Conservation (phyloP, 371 early-diverging fungal species). For the Saksenaea oblongispora region DNA sequence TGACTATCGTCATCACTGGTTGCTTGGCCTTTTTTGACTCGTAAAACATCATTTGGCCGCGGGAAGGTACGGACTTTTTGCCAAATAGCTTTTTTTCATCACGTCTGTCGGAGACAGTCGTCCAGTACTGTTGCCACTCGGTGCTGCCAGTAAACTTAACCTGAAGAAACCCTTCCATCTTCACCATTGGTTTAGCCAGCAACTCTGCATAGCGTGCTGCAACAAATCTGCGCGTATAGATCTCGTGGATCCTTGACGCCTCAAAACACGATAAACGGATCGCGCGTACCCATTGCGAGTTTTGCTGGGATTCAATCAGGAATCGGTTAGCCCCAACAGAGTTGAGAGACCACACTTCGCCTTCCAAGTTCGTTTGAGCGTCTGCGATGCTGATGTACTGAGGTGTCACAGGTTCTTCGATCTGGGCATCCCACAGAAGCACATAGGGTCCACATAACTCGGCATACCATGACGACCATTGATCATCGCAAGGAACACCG, state of each 20-base stretch:
- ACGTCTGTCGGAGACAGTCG: slow-evolving; percentile 57
- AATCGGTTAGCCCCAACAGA: slow-evolving; percentile 70
- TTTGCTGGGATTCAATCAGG: slow-evolving; percentile 50
- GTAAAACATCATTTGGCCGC: slow-evolving; percentile 61
- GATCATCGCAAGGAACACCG: slow-evolving; percentile 46
- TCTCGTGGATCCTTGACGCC: slow-evolving; percentile 71
- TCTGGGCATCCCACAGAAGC: slow-evolving; percentile 57
- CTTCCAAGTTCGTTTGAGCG: slow-evolving; percentile 49
- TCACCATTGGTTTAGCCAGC: slow-evolving; percentile 10
- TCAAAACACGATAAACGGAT: slow-evolving; percentile 81
- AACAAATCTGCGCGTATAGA: slow-evolving; percentile 69
- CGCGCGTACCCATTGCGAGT: slow-evolving; percentile 58
- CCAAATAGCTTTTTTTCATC: slow-evolving; percentile 57
- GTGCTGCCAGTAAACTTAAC: slow-evolving; percentile 65
- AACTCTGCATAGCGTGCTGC: slow-evolving; percentile 20
- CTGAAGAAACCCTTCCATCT: slow-evolving; percentile 55
- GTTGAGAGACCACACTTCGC: slow-evolving; percentile 59
- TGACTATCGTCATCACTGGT: slow-evolving; percentile 57
- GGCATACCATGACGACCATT: slow-evolving; percentile 72
- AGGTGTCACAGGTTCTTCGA: slow-evolving; percentile 34
- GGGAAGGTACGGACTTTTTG: slow-evolving; percentile 50
- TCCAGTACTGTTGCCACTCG: slow-evolving; percentile 68
- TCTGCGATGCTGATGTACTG: slow-evolving; percentile 77
- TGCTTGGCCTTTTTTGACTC: slow-evolving; percentile 59
- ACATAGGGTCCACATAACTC: slow-evolving; percentile 68